Evolutionary conservation across 495 filamentous ascomycete species (phyloP), one percentile per base, ranked within the genome.

Genomic region (Aspergillus kassunensis): DNA sequence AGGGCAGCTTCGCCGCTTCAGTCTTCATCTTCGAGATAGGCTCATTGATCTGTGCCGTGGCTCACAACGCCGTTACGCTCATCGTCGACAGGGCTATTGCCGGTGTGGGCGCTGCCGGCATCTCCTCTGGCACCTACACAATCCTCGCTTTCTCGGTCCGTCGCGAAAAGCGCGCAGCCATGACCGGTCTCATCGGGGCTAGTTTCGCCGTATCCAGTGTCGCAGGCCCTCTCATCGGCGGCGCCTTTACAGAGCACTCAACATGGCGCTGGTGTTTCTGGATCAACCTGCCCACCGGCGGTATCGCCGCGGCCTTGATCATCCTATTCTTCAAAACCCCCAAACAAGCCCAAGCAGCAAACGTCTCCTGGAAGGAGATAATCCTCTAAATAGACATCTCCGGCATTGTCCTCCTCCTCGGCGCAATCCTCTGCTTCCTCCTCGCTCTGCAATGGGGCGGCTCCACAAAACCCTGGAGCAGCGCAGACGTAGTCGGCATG

Each of bases 51-150:
- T 96, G 90, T 64, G 91, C 81, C 21, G 79, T 82, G 1, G 86
- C 91, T 1, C 86, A 88, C 1, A 87, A 69, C 46, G 91, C 87
- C 1, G 71, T 81, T 0, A 81, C 81, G 4, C 74, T 97, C 25
- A 96, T 96, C 55, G 65, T 92, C 50, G 91, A 92, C 10, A 84
- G 92, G 23, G 90, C 91, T 11, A 74, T 96, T 39, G 87, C 90
- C 18, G 91, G 91, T 19, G 54, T 95, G n/a, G 91, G 91, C 16
- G 78, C 80, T 4, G 88, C 91, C 0, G 91, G 89, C 31, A 80
- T 96, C 47, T 93, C 90, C 63, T 85, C 86, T 2, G 91, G 91
- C 4, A 83, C 85, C 2, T 77, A 95, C 37, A 78, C 91, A 53
- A 93, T 96, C 61, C 76, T 96, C 16, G 79, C 83, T 27, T 79